These are phyloP conservation scores for Cytospora leucostoma DNA, from an alignment of 2,329 filamentous ascomycete genomes.

Conservation along the genomic window DNA sequence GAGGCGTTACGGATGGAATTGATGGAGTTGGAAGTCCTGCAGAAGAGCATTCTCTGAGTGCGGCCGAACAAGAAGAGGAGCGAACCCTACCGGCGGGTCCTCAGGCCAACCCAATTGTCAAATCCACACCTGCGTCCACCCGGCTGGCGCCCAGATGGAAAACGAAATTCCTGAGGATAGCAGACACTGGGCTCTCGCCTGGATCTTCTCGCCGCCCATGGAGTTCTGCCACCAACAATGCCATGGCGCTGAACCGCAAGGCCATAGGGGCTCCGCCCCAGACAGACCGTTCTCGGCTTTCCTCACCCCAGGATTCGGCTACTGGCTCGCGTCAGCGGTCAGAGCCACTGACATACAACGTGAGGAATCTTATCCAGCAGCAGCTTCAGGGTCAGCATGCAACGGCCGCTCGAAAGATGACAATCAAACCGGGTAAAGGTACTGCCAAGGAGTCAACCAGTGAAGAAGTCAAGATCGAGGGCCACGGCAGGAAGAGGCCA, in stretches of 20 bases:
- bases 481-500: neutral
- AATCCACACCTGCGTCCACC: neutral
- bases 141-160: neutral
- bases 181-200: neutral
- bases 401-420: neutral
- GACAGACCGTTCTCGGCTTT: neutral
- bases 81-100: neutral
- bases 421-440: neutral
- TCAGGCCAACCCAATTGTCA: neutral
- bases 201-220: neutral
- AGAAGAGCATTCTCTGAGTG: neutral
- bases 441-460: neutral
- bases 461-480: no score
- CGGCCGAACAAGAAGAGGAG: neutral
- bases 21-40: neutral
- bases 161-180: slow-evolving; percentile 14
- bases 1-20: neutral
- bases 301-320: neutral
- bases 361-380: neutral
- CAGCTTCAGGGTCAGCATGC: neutral
- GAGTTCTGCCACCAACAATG: slow-evolving; percentile 13
- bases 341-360: neutral
- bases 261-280: neutral
- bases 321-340: neutral
- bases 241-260: slow-evolving; percentile 9